These are phyloP conservation scores for Candida anutae DNA, from an alignment of 1,139 yeast genomes.

Conservation along the genomic window DNA sequence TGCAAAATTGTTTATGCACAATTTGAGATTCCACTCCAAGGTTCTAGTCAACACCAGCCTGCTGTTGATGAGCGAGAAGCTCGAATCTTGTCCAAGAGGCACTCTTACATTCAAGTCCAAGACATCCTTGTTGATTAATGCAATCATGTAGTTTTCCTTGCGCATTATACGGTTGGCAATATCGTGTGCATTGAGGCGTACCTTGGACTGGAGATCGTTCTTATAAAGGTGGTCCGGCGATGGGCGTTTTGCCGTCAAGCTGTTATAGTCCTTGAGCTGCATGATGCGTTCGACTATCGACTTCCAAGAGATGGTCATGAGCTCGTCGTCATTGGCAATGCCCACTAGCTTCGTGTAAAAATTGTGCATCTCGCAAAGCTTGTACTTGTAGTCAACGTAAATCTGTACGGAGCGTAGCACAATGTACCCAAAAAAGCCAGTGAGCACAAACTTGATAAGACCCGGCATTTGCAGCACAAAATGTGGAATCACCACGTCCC, in stretches of 20 bases:
- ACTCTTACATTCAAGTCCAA: conserved; percentile 50
- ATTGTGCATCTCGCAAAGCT: conserved; percentile 54
- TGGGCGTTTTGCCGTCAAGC: conserved; percentile 43
- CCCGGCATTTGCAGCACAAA: conserved; percentile 52
- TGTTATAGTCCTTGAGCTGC: conserved; percentile 72
- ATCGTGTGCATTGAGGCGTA: conserved; percentile 81
- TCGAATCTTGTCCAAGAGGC: conserved; percentile 19
- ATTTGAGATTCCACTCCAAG: conserved; percentile 86
- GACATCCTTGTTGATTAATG: conserved; percentile 72
- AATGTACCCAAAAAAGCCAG: conserved; percentile 56
- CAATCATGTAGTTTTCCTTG: conserved; percentile 86
- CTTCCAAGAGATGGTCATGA: conserved; percentile 93
- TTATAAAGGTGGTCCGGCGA: conserved; percentile 9
- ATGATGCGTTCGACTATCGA: conserved; percentile 74
- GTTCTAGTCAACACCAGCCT: conserved; percentile 65
- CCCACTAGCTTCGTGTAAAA: conserved; percentile 62
- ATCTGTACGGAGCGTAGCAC: conserved; percentile 53
- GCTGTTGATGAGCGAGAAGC: conserved; percentile 12
- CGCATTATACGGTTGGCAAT: conserved; percentile 95
- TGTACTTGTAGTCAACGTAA: conserved; percentile 40
- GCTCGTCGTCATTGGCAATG: conserved; percentile 63
- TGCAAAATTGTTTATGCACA: conserved; percentile 80
- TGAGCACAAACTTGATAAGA: conserved; percentile 48
- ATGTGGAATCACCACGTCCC: conserved; percentile 47
- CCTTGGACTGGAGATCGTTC: conserved; percentile 60